Conservation (phyloP, 2,329 filamentous ascomycete species). For the Colletotrichum limetticola region DNA sequence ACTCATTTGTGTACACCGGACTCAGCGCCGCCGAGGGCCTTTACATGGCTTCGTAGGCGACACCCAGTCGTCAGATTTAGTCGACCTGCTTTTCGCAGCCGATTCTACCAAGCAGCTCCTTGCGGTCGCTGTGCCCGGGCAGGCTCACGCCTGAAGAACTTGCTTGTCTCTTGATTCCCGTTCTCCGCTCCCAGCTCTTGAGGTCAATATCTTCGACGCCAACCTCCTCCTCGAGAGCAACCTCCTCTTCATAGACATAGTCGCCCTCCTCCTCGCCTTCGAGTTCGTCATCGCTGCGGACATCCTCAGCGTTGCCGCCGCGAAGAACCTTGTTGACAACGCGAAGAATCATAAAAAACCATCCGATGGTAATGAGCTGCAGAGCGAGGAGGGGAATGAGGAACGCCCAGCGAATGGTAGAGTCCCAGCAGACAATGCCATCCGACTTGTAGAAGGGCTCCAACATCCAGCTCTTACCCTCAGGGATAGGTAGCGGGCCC, state of each 20-base stretch:
- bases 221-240: slow-evolving; percentile 77
- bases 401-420: slow-evolving; percentile 80
- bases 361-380: slow-evolving; percentile 83
- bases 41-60: background rate
- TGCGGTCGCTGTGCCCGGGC: slow-evolving; percentile 78
- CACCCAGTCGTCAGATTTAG: slow-evolving; percentile 36
- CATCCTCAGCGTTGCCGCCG: slow-evolving; percentile 84
- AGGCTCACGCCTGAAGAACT: slow-evolving; percentile 72
- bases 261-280: slow-evolving; percentile 74
- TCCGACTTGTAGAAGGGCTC: slow-evolving; percentile 79
- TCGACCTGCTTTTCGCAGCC: slow-evolving; percentile 83
- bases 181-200: slow-evolving; percentile 69
- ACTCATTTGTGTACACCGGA: slow-evolving; percentile 3
- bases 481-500: slow-evolving; percentile 62
- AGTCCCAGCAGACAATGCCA: slow-evolving; percentile 83
- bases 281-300: slow-evolving; percentile 86
- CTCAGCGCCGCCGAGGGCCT: background rate
- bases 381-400: slow-evolving; percentile 80
- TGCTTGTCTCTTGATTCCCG: slow-evolving; percentile 63
- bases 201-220: slow-evolving; percentile 78
- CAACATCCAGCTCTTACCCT: slow-evolving; percentile 70
- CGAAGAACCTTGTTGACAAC: slow-evolving; percentile 84
- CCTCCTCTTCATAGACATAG: slow-evolving; percentile 65
- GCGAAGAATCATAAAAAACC: slow-evolving; percentile 89
- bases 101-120: slow-evolving; percentile 84